Conservation (phyloP, 345 rosid species). For the Corchorus capsularis region DNA sequence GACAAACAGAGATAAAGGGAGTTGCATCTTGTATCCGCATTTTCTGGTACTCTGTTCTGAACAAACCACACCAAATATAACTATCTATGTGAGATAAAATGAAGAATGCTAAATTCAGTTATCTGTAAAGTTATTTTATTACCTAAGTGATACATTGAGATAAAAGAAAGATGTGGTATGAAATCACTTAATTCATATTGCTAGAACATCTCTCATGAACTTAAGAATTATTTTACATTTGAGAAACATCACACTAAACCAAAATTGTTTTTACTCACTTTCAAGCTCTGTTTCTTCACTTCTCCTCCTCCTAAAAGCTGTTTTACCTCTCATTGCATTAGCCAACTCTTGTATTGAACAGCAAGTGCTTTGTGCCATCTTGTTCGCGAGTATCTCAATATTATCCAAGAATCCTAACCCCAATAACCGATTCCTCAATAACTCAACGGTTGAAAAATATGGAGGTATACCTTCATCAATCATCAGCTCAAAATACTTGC, state of each 20-base stretch:
- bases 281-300: constrained; percentile 42
- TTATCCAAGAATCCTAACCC: constrained; percentile 61
- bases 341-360: constrained; percentile 69
- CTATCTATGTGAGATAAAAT: background rate
- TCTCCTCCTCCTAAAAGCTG: constrained; percentile 28
- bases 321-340: constrained; percentile 62
- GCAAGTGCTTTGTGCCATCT: constrained; percentile 74
- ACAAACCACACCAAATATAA: background rate
- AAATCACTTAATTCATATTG: background rate
- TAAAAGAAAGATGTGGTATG: background rate
- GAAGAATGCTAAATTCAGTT: background rate
- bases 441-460: constrained; percentile 66
- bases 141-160: background rate
- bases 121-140: background rate
- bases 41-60: background rate
- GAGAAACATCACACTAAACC: background rate
- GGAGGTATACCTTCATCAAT: constrained; percentile 90
- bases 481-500: constrained; percentile 90
- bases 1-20: too few species aligned
- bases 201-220: background rate
- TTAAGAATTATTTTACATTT: background rate
- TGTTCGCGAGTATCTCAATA: constrained; percentile 63
- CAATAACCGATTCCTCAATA: constrained; percentile 65
- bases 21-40: background rate
- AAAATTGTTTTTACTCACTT: constrained; percentile 33